Evolutionary conservation across 2,329 filamentous ascomycete species (phyloP).

Genomic region (Nemania sp.): DNA sequence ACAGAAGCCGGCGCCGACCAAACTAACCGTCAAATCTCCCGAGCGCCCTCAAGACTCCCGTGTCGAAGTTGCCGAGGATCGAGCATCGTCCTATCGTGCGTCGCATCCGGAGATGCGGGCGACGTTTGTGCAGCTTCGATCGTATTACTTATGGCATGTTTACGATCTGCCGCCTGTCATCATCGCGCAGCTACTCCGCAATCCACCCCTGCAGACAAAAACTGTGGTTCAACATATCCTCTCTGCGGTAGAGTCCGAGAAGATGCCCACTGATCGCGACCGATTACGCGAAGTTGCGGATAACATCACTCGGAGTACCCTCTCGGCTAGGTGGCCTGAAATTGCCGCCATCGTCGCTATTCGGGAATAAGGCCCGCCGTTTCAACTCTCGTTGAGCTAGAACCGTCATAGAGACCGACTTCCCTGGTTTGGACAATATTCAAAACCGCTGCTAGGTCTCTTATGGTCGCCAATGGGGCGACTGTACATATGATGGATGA

Average conservation of each 20-base stretch:
- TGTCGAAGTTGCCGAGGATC: slow-evolving; percentile 49
- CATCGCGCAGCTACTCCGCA: slow-evolving; percentile 60
- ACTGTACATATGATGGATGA: too few species aligned
- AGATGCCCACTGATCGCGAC: slow-evolving; percentile 50
- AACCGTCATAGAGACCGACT: not conserved
- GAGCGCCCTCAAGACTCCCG: slow-evolving; percentile 45
- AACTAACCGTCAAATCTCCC: not conserved
- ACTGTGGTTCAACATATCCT: slow-evolving; percentile 66
- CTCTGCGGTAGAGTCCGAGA: slow-evolving; percentile 56
- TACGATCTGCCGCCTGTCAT: slow-evolving; percentile 51
- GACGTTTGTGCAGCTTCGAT: slow-evolving; percentile 49
- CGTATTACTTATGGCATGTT: slow-evolving; percentile 70
- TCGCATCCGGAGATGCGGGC: slow-evolving; percentile 32
- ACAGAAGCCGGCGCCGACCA: slow-evolving; percentile 12
- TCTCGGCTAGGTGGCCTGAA: slow-evolving; percentile 16
- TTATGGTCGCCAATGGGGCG: not conserved
- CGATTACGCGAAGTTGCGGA: slow-evolving; percentile 51
- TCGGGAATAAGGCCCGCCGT: not conserved
- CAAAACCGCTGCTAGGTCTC: not conserved
- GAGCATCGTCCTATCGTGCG: slow-evolving; percentile 44
- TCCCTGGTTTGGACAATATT: not conserved
- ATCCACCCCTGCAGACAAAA: slow-evolving; percentile 59
- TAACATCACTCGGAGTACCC: slow-evolving; percentile 34
- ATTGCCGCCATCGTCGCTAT: slow-evolving; percentile 2
- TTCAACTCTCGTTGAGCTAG: not conserved